Percentiles rank a stretch among this genome's conserved stretches.
phyloP scores from a whole-genome alignment of 23 red algal species.

The Chondrus crispus region DNA sequence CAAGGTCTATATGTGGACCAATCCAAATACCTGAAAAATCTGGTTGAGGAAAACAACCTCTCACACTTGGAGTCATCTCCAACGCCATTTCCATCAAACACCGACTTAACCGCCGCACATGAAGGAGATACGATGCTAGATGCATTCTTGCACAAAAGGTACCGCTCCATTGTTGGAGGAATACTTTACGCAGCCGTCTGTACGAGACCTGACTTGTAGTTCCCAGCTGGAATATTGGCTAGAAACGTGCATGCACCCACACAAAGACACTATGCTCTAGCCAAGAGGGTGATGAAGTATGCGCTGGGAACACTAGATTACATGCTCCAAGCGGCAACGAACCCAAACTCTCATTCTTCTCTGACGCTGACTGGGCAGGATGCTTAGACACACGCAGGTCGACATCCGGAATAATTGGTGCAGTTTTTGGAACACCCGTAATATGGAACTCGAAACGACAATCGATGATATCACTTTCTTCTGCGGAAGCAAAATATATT shows the following conservation, averaged over 20 bases:
- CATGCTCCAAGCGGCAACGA: background rate
- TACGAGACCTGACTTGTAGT: background rate
- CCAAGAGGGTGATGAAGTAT: background rate
- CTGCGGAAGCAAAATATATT: slow-evolving; percentile 43
- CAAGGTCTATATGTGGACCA: background rate
- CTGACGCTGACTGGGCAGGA: slow-evolving; percentile 31
- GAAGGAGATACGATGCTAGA: background rate
- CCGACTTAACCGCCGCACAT: background rate
- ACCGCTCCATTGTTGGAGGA: background rate
- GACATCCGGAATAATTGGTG: background rate
- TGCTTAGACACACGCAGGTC: background rate
- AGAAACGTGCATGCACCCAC: background rate
- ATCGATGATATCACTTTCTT: background rate
- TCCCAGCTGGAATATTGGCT: background rate
- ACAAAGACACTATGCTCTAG: background rate
- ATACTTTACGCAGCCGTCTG: background rate
- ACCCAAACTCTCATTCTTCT: background rate
- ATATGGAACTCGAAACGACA: slow-evolving; percentile 17
- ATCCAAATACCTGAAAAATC: background rate
- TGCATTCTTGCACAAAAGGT: background rate
- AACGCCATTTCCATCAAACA: background rate
- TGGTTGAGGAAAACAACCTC: background rate
- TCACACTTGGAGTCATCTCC: background rate
- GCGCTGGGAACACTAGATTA: background rate
- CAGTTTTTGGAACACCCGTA: background rate